Base-by-base conservation (phyloP, 441 rosid genomes). In the Croton setiger region DNA sequence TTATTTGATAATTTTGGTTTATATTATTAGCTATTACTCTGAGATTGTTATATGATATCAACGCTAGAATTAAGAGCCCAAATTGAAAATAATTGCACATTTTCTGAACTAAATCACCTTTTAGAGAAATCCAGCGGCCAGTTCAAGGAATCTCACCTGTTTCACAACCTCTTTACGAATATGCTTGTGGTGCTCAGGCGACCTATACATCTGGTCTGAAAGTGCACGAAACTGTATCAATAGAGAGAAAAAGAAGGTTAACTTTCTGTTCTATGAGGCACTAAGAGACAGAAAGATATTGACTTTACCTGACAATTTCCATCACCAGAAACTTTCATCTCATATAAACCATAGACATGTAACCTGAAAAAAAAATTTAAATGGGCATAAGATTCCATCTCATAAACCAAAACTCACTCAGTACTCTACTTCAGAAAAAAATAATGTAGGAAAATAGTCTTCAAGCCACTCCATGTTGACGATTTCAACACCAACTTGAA, bases 301-400 rank as follows among this genome's bases (percentile, higher is more conserved):
- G 43, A 7, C 52, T 70, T 5, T 80, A 91, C 98, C 97, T 94
- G 98, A 74, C 98, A 94, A 75, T 94, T 94, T 69, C 98, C 98
- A 76, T 94, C 98, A 55, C 98, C 97, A 20, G 95, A 88, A 73
- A 94, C 96, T 78, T 88, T 91, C 74, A 89, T 86, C 84, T 94
- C 98, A 62, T 64, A 85, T 69, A 91, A 79, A 72, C 97, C 89
- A 81, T 94, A 91, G 71, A 81, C 82, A 60, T 88, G 78, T 63
- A 94, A 79, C 91, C 97, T 93, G 82, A 57, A 57, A 33, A 18
- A 66, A 33, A 78, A 74, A 65, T 61, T 14, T 45, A 61, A 72
- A 59, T 37, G 60, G 21, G 57, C 41, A 69, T 14, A 68, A 71
- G 69, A 36, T 57, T 35, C 36, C 63, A 66, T 23, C 37, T 37